Evolutionary conservation across 192 early-diverging fungal genomes (phyloP).

Genomic region (Phlyctochytrium arcticum): DNA sequence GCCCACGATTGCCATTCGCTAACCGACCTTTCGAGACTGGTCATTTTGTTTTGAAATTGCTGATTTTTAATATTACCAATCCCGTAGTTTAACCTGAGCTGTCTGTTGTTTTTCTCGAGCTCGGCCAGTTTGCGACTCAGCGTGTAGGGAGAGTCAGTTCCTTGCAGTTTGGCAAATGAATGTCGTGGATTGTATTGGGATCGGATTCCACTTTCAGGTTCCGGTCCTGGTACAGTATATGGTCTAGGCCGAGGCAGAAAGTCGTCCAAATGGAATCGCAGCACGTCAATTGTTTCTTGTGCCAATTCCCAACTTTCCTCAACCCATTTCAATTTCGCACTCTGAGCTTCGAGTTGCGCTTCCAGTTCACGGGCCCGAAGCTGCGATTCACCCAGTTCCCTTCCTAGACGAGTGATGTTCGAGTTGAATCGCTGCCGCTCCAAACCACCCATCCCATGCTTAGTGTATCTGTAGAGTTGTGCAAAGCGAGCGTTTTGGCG

Average conservation of each 20-base stretch:
- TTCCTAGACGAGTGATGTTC: constrained; percentile 32
- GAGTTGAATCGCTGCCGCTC: constrained; percentile 27
- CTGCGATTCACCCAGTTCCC: constrained; percentile 20
- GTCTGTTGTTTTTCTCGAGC: constrained; percentile 42
- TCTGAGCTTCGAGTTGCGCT: not conserved
- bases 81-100: constrained; percentile 32
- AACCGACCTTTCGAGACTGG: constrained; percentile 29
- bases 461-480: too few species aligned
- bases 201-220: too few species aligned
- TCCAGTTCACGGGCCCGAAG: constrained; percentile 3
- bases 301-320: constrained; percentile 38
- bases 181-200: too few species aligned
- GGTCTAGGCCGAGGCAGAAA: constrained; percentile 45
- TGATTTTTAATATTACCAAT: constrained; percentile 28
- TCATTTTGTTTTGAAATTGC: constrained; percentile 32
- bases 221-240: too few species aligned
- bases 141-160: constrained; percentile 50
- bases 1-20: too few species aligned
- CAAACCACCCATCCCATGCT: constrained; percentile 35
- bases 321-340: constrained; percentile 26
- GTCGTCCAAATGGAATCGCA: constrained; percentile 57
- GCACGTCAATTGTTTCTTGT: constrained; percentile 56
- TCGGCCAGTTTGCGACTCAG: constrained; percentile 43
- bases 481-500: too few species aligned
- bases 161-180: too few species aligned